Conservation (phyloP, 129 eudicot genomes). For the sunflower (Helianthus annuus) region HanXRQr2.0-SUNRISE NC_035440.2:57843519-57844018, state of each 20-base stretch:
- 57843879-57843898: constrained; percentile 59
- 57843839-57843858: constrained; percentile 71
- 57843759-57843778: constrained; percentile 22
- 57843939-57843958: background rate
- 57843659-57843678: constrained; percentile 38
- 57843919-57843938: constrained; percentile 13
- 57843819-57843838: constrained; percentile 71
- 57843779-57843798: constrained; percentile 36
- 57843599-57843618: constrained; percentile 33
- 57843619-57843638: constrained; percentile 46
- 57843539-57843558: constrained; percentile 45
- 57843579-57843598: constrained; percentile 46
- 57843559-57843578: constrained; percentile 59
- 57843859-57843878: constrained; percentile 51
- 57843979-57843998: constrained; percentile 58
- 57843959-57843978: constrained; percentile 21
- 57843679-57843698: background rate
- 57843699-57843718: background rate
- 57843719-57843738: too few species aligned
- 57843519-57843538: constrained; percentile 22
- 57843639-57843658: constrained; percentile 42
- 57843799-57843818: constrained; percentile 51
- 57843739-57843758: too few species aligned
- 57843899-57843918: constrained; percentile 70
- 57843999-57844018: constrained; percentile 64